phyloP scores from a whole-genome alignment of 257 asterid genomes.

The Solanum chilense region DNA sequence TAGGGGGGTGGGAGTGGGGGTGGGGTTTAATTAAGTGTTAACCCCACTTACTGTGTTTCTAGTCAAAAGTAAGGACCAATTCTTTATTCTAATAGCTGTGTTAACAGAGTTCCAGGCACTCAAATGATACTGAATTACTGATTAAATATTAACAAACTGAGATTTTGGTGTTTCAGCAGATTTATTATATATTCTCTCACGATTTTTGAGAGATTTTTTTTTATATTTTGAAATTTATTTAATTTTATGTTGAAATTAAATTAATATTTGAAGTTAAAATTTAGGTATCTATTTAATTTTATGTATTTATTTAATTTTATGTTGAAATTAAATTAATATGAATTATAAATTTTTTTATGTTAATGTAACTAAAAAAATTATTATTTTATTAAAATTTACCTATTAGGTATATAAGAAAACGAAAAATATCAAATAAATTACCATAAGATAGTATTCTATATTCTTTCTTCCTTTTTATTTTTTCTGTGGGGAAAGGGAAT shows the following conservation, averaged over 20 bases:
- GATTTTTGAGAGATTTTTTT: background rate
- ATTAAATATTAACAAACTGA: background rate
- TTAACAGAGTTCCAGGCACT: background rate
- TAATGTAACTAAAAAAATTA: too few species aligned
- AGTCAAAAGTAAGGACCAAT: background rate
- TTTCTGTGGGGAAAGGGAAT: background rate
- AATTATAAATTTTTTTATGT: too few species aligned
- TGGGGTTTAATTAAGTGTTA: background rate
- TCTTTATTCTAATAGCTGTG: background rate
- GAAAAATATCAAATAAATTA: background rate
- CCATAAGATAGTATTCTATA: background rate
- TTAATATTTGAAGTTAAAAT: background rate
- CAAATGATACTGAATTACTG: background rate
- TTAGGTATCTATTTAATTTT: too few species aligned
- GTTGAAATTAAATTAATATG: too few species aligned
- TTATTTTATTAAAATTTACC: background rate
- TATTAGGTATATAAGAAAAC: accelerated
- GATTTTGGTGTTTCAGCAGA: background rate
- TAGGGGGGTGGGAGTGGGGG: too few species aligned
- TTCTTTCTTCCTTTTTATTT: background rate
- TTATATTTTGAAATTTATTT: background rate
- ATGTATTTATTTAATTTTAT: too few species aligned
- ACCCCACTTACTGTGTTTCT: background rate
- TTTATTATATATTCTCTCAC: background rate
- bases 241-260: background rate